Base-by-base conservation (phyloP, 1,284 basidiomycete genomes). In the Tilletia caries region DNA sequence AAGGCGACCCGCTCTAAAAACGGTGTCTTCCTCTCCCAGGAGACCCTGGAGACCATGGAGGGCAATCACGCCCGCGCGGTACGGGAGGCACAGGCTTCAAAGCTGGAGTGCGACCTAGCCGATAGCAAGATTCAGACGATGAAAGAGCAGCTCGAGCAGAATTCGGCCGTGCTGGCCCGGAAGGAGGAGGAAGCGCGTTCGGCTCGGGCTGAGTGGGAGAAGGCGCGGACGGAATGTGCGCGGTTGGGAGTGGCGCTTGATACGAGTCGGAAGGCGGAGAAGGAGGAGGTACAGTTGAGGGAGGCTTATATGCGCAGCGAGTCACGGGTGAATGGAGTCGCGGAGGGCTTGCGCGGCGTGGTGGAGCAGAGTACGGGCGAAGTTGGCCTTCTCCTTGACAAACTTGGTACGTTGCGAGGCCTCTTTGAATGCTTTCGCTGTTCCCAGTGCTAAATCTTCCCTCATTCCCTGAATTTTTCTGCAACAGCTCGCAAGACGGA, bases 301-400 rank as follows among this genome's bases (percentile, higher is more conserved):
- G 86, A 91, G 75, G 91, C 91, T 0, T 91, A 92, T 82, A 88
- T 90, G 81, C 85, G 87, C 46, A 93, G 89, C 25, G 94, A 97
- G 84, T 85, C 85, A 37, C 84, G 85, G 64, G 84, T 97, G 64
- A 88, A 95, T 77, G 84, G 83, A 10, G 88, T 95, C 2, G 93
- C 94, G 0, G 84, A 80, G 27, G 88, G 87, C 4, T 84, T 96
- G 70, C 91, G 89, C 79, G 85, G 86, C 48, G 87, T 90, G 13
- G 89, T 89, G 0, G 84, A 87, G 25, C 88, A 92, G 73, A 90
- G 89, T 74, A 85, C 92, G 25, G 86, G 85, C 13, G 92, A 96
- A 80, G 86, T 95, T 23, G 86, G 86, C 4, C 88, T 88, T 0
- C 84, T 96, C 13, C 92, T 93, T 75, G 89, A 89, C 67, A 96